phyloP scores from a whole-genome alignment of 129 eudicot genomes.

The Tanacetum coccineum region DNA sequence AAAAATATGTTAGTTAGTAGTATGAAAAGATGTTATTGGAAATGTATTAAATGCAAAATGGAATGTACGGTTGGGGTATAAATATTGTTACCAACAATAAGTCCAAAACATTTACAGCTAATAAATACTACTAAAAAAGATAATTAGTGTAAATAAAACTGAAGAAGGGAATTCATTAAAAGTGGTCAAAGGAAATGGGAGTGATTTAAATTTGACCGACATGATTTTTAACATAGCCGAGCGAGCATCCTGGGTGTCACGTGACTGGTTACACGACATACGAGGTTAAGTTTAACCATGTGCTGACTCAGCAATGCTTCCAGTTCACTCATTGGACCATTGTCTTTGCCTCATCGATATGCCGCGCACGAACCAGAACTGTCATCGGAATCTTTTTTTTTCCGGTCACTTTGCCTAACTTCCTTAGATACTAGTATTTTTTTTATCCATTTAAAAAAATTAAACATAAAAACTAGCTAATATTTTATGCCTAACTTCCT shows the following conservation, averaged over 20 bases:
- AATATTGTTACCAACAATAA: slow-evolving; percentile 21
- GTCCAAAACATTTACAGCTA: slow-evolving; percentile 26
- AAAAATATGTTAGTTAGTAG: no score
- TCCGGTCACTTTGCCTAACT: slow-evolving; percentile 24
- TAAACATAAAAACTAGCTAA: no score
- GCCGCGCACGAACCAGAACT: slow-evolving; percentile 43
- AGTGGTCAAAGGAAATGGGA: slow-evolving; percentile 37
- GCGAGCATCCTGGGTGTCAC: slow-evolving; percentile 99
- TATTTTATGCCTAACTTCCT: no score
- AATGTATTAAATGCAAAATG: neutral
- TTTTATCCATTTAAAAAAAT: no score
- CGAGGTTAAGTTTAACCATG: slow-evolving; percentile 37
- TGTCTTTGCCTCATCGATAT: slow-evolving; percentile 29
- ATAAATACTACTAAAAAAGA: neutral
- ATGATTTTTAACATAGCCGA: slow-evolving; percentile 59
- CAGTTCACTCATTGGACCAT: slow-evolving; percentile 69
- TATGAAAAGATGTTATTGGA: no score
- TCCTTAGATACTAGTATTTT: neutral
- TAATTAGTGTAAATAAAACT: neutral
- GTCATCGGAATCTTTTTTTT: slow-evolving; percentile 42
- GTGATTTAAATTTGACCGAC: slow-evolving; percentile 56
- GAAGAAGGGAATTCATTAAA: slow-evolving; percentile 7
- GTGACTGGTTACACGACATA: slow-evolving; percentile 61
- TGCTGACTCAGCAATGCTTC: slow-evolving; percentile 55
- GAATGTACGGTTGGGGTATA: slow-evolving; percentile 12